A percentile compares a stretch with the other conserved stretches of the same genome.
Conservation (phyloP, 2,329 filamentous ascomycete genomes). For the Pseudocercospora fuligena region DNA sequence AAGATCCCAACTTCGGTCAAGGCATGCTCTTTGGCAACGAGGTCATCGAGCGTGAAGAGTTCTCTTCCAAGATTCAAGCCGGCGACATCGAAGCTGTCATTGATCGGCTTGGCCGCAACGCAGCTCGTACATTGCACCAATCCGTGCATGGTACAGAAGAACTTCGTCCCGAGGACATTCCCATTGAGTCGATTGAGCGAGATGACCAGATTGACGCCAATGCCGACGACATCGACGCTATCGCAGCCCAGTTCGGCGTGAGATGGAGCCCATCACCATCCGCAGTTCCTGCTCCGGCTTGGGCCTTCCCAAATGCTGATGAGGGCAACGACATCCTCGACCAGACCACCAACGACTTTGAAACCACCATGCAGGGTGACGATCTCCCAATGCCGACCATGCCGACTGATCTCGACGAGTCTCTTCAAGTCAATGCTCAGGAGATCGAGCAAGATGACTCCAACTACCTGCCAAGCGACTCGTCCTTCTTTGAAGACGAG, state of each 20-base stretch:
- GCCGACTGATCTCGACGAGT: neutral
- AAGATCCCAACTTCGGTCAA: neutral
- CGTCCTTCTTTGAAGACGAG: conserved; percentile 1
- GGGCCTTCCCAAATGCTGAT: neutral
- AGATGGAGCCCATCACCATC: neutral
- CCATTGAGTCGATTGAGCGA: conserved; percentile 15
- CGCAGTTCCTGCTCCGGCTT: neutral
- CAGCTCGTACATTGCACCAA: neutral
- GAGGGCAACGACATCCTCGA: neutral
- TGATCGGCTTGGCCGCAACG: neutral
- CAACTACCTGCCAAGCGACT: neutral
- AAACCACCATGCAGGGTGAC: neutral
- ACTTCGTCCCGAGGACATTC: neutral
- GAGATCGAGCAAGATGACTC: neutral
- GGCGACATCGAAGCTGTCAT: neutral
- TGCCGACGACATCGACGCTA: neutral
- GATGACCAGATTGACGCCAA: conserved; percentile 4
- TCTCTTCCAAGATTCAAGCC: neutral
- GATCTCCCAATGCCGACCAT: conserved; percentile 5
- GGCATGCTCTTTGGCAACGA: conserved; percentile 1
- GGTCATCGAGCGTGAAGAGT: neutral
- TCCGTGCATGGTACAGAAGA: neutral
- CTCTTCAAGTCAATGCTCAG: neutral
- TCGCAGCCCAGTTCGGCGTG: neutral
- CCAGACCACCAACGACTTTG: neutral